phyloP scores from a whole-genome alignment of 2,329 filamentous ascomycete species.

The Trichoderma harzianum region DNA sequence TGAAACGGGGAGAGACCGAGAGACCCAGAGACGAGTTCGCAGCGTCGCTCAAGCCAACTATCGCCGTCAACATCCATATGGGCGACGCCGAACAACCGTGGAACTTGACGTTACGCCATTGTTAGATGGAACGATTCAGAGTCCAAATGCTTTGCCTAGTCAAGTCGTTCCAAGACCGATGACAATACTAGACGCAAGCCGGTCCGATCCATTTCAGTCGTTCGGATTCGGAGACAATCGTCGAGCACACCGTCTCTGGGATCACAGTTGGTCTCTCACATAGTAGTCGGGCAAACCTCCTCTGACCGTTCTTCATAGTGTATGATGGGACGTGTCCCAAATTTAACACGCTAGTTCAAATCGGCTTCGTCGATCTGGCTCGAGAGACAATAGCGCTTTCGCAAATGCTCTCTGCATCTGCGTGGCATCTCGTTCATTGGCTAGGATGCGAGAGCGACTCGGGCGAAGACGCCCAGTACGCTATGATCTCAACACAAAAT shows the following conservation, averaged over 20 bases:
- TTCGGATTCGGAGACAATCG: neutral
- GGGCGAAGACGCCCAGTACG: neutral
- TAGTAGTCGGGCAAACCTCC: neutral
- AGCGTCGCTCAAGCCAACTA: neutral
- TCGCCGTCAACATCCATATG: neutral
- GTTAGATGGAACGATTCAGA: neutral
- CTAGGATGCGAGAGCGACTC: neutral
- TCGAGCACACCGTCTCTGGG: neutral
- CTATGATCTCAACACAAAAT: neutral
- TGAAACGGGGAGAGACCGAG: neutral
- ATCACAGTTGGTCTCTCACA: neutral
- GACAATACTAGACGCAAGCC: neutral
- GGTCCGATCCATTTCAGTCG: neutral
- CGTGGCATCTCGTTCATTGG: neutral
- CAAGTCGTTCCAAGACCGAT: neutral
- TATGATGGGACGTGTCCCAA: neutral
- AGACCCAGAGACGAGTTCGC: neutral
- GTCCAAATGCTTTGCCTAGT: neutral
- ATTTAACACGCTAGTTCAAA: neutral
- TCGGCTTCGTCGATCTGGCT: neutral
- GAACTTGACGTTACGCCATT: neutral
- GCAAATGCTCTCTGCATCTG: neutral
- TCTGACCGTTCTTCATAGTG: neutral
- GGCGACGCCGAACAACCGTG: neutral
- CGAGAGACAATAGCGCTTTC: neutral